Evolutionary conservation across 2,329 filamentous ascomycete species (phyloP), one percentile per base, ranked within the genome.

Genomic region (Verticillium klebahnii): DNA sequence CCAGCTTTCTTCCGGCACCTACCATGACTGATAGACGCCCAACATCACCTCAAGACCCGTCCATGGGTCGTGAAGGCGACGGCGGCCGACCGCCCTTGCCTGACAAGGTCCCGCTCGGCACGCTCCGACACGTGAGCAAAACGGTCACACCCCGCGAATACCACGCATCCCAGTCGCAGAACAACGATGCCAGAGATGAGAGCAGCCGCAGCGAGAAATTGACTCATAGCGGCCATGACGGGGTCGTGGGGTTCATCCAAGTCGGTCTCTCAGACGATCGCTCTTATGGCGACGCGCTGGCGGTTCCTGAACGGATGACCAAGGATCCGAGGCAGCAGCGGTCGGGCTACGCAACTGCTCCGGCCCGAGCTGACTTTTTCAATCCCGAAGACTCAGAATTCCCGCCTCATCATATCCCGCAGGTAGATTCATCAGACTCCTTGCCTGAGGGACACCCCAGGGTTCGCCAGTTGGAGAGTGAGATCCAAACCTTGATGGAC

Each of bases 401-500:
- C 4, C 6, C 14, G 3, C 14, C n/a, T 7, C n/a, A 52, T 4
- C 11, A 12, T 2, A 8, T 19, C 17, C 3, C 45, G 19, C n/a
- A 11, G 2, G 37, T 15, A 40, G 12, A 15, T 11, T 25, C 45
- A 12, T 3, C 45, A 23, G 19, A 52, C 9, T 19, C 17, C 19
- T 19, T 12, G 19, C 8, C 45, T 12, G 19, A 23, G 9, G 45
- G 19, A 2, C n/a, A 12, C 19, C 6, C 11, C n/a, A 19, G 6
- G 5, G 15, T 9, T 17, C 39, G 17, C 19, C 6, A 8, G 19
- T 19, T 23, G 23, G 45, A 19, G 17, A 25, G 19, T 23, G 68
- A 65, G 36, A 69, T 70, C 58, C 70, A 72, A 56, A 62, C 66
- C 19, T 61, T 63, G 32, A 65, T 71, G 60, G 65, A 63, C n/a